These are phyloP conservation scores for Emericellopsis atlantica DNA, from an alignment of 2,329 filamentous ascomycete species.

Conservation along the genomic window DNA sequence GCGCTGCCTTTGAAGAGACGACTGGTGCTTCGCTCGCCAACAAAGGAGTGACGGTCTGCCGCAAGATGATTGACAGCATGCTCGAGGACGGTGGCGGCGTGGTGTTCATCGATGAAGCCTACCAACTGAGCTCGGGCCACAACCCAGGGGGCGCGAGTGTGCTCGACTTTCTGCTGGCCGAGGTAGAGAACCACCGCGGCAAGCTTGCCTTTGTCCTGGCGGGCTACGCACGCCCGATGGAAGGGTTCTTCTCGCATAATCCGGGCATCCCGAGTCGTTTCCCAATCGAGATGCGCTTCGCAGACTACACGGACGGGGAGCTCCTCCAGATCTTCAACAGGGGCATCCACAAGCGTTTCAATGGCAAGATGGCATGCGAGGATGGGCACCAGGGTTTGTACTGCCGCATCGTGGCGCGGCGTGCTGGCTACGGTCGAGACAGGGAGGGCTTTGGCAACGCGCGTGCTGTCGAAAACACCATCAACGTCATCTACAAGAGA, in stretches of 20 bases:
- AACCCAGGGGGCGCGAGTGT: conserved; percentile 46
- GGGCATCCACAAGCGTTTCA: conserved; percentile 2
- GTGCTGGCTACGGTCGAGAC: conserved; percentile 32
- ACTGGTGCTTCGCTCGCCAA: conserved; percentile 55
- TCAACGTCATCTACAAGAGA: conserved; percentile 1
- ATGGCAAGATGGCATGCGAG: conserved; percentile 4
- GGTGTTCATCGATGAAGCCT: conserved; percentile 69
- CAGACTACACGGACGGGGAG: conserved; percentile 3
- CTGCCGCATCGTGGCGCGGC: conserved; percentile 22
- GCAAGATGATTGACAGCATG: conserved; percentile 35
- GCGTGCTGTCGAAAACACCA: conserved; percentile 3
- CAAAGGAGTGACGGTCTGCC: conserved; percentile 43
- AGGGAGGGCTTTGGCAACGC: conserved; percentile 4
- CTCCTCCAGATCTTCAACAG: conserved; percentile 3
- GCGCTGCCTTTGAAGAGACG: conserved; percentile 48
- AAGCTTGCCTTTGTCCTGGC: conserved; percentile 62
- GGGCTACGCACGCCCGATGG: conserved; percentile 65
- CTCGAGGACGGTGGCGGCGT: conserved; percentile 50
- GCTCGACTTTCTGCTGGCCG: conserved; percentile 57
- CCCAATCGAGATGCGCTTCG: conserved; percentile 54
- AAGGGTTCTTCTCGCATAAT: conserved; percentile 64
- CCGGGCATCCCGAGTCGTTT: conserved; percentile 59
- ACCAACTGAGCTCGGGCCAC: conserved; percentile 53
- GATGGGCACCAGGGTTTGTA: conserved; percentile 1
- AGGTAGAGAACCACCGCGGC: conserved; percentile 59